phyloP scores from a whole-genome alignment of 495 filamentous ascomycete species.

The Halenospora varia region DNA sequence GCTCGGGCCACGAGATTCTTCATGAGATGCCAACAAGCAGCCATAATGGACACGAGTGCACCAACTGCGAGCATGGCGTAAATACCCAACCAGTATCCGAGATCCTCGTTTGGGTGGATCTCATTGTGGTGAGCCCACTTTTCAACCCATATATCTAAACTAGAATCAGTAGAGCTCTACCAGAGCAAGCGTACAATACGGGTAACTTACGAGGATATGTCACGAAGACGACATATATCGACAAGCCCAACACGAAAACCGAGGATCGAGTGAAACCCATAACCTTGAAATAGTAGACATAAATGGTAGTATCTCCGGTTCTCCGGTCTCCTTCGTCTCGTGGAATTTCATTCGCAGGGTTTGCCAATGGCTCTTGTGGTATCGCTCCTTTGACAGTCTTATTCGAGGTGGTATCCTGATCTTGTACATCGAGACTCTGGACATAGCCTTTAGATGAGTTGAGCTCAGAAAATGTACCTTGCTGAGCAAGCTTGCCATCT shows the following conservation, averaged over 20 bases:
- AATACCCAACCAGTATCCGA: slow-evolving; percentile 20
- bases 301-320: neutral
- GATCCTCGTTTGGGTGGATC: slow-evolving; percentile 12
- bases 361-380: no score
- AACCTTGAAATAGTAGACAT: neutral
- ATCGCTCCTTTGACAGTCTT: no score
- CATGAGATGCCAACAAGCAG: neutral
- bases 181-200: no score
- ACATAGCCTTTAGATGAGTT: slow-evolving; percentile 41
- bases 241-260: neutral
- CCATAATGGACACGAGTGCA: neutral
- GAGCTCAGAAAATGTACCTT: slow-evolving; percentile 43
- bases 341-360: neutral
- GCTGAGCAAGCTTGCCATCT: slow-evolving; percentile 39
- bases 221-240: slow-evolving; percentile 41
- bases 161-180: neutral
- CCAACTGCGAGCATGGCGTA: slow-evolving; percentile 5
- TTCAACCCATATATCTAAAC: slow-evolving; percentile 15
- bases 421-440: slow-evolving; percentile 35
- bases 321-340: neutral
- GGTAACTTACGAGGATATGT: slow-evolving; percentile 40
- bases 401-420: slow-evolving; percentile 7
- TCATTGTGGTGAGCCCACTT: slow-evolving; percentile 23
- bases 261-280: neutral
- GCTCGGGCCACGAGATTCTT: neutral